Evolutionary conservation across 345 rosid species (phyloP).

Genomic region (Mallotus nudiflorus): DNA sequence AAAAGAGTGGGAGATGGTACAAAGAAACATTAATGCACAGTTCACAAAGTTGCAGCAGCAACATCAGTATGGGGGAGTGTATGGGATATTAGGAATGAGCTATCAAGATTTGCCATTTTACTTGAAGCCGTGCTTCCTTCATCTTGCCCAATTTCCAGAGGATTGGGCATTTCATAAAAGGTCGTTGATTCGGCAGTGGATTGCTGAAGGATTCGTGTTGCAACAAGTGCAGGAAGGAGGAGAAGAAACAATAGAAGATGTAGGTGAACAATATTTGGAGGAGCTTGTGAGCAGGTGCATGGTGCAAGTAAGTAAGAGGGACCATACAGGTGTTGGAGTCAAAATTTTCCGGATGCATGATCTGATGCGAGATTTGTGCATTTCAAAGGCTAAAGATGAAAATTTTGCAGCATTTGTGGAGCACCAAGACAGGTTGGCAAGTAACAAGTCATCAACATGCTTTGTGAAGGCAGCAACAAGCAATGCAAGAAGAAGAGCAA

Average conservation of each 20-base stretch:
- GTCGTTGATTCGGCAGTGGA: constrained; percentile 11
- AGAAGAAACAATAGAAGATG: background rate
- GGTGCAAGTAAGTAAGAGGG: constrained; percentile 4
- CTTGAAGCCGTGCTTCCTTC: constrained; percentile 17
- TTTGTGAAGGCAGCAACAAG: background rate
- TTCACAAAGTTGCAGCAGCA: background rate
- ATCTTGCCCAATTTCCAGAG: constrained; percentile 11
- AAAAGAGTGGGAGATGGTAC: constrained; percentile 6
- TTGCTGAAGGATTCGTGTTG: constrained; percentile 20
- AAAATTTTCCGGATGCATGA: constrained; percentile 7
- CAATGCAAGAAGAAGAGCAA: background rate
- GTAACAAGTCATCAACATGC: too few relatives aligned
- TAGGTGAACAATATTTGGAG: constrained; percentile 3
- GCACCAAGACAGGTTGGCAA: background rate
- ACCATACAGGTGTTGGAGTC: background rate
- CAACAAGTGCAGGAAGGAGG: background rate
- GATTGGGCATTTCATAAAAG: constrained; percentile 1
- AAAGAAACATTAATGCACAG: background rate
- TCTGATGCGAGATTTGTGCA: constrained; percentile 11
- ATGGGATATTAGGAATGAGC: constrained; percentile 4
- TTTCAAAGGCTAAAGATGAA: constrained; percentile 10
- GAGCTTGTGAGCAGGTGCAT: constrained; percentile 8
- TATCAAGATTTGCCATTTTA: constrained; percentile 1
- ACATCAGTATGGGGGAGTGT: constrained; percentile 11
- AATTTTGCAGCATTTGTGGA: background rate